These are phyloP conservation scores for Chondrus crispus DNA, from an alignment of 23 red algal genomes.

Conservation along the genomic window DNA sequence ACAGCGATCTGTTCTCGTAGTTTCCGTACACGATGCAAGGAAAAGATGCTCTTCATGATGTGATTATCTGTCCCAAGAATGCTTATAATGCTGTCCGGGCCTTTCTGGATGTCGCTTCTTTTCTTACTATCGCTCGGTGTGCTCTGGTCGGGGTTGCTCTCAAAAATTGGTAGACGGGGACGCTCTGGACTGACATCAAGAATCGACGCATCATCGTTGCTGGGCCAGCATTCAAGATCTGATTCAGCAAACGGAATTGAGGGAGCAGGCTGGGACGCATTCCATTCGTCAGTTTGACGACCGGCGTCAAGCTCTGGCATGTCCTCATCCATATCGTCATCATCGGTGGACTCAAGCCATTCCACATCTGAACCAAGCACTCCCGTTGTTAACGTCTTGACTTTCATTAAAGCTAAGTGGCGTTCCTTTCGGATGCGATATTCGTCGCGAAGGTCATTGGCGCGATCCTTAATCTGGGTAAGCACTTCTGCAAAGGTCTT, in stretches of 20 bases:
- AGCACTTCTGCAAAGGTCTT: neutral
- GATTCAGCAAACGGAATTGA: neutral
- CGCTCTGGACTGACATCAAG: neutral
- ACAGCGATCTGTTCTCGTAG: too few species aligned
- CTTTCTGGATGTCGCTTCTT: too few species aligned
- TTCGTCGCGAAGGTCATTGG: neutral
- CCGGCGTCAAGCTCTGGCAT: too few species aligned
- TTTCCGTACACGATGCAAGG: neutral
- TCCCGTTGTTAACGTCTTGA: neutral
- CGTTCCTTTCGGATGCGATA: neutral
- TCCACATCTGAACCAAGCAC: neutral
- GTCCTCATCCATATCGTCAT: neutral
- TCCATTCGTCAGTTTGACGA: too few species aligned
- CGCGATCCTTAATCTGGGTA: neutral
- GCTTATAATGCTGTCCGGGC: neutral
- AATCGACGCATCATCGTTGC: neutral
- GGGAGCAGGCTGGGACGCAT: too few species aligned
- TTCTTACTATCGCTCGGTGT: neutral
- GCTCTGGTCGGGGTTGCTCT: neutral
- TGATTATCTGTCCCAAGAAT: neutral
- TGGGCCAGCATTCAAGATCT: neutral
- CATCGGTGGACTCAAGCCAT: neutral
- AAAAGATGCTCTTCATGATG: neutral
- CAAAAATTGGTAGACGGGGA: neutral
- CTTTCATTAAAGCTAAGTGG: neutral